These are phyloP conservation scores for Myxozyma melibiosi DNA, from an alignment of 805 yeast genomes.

Conservation along the genomic window DNA sequence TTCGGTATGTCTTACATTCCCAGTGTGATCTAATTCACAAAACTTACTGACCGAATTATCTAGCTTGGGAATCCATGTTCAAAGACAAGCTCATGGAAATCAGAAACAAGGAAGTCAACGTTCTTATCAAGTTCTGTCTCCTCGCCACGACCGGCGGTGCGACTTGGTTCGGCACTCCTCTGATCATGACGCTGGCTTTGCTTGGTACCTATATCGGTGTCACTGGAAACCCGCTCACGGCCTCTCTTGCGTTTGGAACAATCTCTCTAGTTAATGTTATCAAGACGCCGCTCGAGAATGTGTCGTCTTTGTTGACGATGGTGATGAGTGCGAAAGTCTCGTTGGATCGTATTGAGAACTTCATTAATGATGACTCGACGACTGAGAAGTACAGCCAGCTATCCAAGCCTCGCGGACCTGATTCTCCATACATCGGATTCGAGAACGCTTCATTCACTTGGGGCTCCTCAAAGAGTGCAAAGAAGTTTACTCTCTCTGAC, in stretches of 20 bases:
- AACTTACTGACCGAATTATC: not conserved
- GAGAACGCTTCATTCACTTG: conserved; percentile 75
- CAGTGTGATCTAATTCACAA: not conserved
- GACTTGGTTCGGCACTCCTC: conserved; percentile 4
- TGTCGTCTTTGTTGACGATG: conserved; percentile 77
- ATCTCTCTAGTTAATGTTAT: conserved; percentile 75
- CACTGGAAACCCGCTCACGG: not conserved
- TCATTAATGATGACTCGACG: conserved; percentile 69
- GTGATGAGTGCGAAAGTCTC: conserved; percentile 85
- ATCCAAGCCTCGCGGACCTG: conserved; percentile 51
- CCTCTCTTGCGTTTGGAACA: conserved; percentile 73
- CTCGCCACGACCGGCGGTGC: conserved; percentile 56
- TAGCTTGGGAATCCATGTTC: conserved; percentile 74
- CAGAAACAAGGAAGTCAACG: conserved; percentile 69
- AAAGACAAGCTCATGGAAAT: conserved; percentile 63
- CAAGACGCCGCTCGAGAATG: conserved; percentile 79
- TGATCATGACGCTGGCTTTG: not conserved
- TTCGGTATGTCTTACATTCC: conserved; percentile 50
- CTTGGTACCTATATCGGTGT: not conserved
- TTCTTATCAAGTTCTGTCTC: conserved; percentile 58
- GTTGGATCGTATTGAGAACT: conserved; percentile 73
- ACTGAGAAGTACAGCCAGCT: conserved; percentile 76
- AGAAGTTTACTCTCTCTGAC: conserved; percentile 66
- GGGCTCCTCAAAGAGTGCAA: conserved; percentile 50
- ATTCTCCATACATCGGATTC: conserved; percentile 68